Percentiles rank a stretch among this genome's conserved stretches.
phyloP scores from a whole-genome alignment of 495 filamentous ascomycete genomes.

The Wilcoxina mikolae region DNA sequence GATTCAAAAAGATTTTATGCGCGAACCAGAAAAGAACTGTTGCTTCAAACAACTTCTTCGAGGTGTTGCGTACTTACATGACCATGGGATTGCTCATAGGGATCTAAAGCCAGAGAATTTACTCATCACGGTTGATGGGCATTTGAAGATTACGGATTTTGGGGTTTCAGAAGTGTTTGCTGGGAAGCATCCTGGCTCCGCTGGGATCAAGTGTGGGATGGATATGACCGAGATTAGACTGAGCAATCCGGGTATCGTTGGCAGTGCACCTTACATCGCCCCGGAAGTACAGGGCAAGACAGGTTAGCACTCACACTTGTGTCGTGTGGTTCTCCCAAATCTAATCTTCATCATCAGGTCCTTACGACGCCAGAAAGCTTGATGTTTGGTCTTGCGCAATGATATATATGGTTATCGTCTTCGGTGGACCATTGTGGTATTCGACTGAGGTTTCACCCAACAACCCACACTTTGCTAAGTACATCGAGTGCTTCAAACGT shows the following conservation, averaged over 20 bases:
- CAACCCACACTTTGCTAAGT: constrained; percentile 39
- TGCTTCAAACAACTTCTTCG: constrained; percentile 68
- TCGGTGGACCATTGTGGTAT: constrained; percentile 50
- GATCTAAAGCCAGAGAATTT: constrained; percentile 74
- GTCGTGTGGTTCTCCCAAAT: not conserved
- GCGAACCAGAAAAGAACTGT: constrained; percentile 46
- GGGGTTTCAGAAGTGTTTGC: constrained; percentile 63
- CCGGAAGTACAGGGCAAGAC: constrained; percentile 57
- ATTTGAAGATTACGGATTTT: constrained; percentile 70
- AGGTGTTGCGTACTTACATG: constrained; percentile 54
- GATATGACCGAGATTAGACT: constrained; percentile 50
- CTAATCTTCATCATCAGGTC: constrained; percentile 23
- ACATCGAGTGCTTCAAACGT: constrained; percentile 48
- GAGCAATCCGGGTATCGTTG: constrained; percentile 58
- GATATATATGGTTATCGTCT: constrained; percentile 53
- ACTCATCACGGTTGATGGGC: constrained; percentile 50
- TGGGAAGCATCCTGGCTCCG: constrained; percentile 55
- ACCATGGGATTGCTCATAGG: constrained; percentile 60
- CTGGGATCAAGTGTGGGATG: constrained; percentile 49
- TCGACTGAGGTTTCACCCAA: constrained; percentile 36
- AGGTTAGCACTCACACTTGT: constrained; percentile 27
- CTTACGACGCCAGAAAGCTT: constrained; percentile 59
- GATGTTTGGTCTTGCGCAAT: constrained; percentile 71
- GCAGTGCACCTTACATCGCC: constrained; percentile 61
- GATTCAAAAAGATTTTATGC: constrained; percentile 49